phyloP scores from a whole-genome alignment of 305 asterid genomes.

The Fraxinus latifolia region DNA sequence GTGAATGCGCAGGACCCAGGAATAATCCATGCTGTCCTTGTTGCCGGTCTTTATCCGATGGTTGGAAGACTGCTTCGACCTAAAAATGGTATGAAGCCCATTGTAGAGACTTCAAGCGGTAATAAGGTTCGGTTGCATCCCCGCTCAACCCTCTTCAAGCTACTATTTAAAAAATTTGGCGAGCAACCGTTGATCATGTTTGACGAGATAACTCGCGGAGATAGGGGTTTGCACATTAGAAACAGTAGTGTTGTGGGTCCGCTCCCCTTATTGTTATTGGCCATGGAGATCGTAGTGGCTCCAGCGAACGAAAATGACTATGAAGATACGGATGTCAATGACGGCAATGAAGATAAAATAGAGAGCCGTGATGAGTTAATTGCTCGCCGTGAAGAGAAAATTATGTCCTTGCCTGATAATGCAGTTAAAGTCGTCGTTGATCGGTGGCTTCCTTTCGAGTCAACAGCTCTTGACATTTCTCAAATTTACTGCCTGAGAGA shows the following conservation, averaged over 20 bases:
- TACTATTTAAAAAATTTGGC: slow-evolving; percentile 30
- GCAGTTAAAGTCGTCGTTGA: slow-evolving; percentile 67
- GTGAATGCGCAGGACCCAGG: slow-evolving; percentile 75
- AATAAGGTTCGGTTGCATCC: slow-evolving; percentile 77
- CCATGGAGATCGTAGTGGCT: slow-evolving; percentile 82
- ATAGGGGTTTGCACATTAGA: slow-evolving; percentile 67
- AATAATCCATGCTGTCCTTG: slow-evolving; percentile 68
- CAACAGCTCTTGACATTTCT: slow-evolving; percentile 83
- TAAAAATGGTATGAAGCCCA: slow-evolving; percentile 40
- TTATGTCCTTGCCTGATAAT: slow-evolving; percentile 77
- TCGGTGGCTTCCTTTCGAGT: slow-evolving; percentile 77
- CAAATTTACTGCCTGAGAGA: slow-evolving; percentile 88
- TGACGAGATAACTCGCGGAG: slow-evolving; percentile 90
- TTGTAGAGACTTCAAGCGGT: slow-evolving; percentile 66
- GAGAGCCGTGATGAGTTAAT: slow-evolving; percentile 24
- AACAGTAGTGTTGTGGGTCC: slow-evolving; percentile 68
- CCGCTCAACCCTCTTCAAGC: slow-evolving; percentile 54
- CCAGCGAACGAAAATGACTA: slow-evolving; percentile 40
- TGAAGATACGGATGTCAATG: slow-evolving; percentile 35
- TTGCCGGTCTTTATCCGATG: slow-evolving; percentile 88
- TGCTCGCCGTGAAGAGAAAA: slow-evolving; percentile 34
- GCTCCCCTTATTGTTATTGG: slow-evolving; percentile 67
- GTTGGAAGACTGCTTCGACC: slow-evolving; percentile 70
- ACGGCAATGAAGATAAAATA: slow-evolving; percentile 40
- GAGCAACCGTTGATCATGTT: slow-evolving; percentile 53